Percentiles rank a stretch among this genome's conserved stretches.
These are phyloP conservation scores for Mycena epipterygia DNA, from an alignment of 768 basidiomycete genomes.

Conservation along the genomic window DNA sequence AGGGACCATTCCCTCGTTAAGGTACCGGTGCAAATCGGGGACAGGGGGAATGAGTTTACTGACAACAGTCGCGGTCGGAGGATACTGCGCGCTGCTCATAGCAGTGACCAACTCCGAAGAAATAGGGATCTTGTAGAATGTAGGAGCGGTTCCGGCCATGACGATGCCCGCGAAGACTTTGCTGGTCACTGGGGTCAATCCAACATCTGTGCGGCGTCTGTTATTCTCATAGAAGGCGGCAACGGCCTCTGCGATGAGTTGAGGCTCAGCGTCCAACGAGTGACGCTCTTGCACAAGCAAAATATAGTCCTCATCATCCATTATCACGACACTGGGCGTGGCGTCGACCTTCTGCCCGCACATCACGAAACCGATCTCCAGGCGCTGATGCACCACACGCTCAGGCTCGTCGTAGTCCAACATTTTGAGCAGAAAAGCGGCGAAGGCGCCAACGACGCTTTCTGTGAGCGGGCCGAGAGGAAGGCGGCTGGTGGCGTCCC, in stretches of 20 bases:
- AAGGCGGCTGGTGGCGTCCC: slow-evolving; percentile 5
- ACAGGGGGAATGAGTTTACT: slow-evolving; percentile 15
- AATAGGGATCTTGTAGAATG: slow-evolving; percentile 42
- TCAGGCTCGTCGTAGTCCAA: slow-evolving; percentile 39
- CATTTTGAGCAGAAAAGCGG: slow-evolving; percentile 37
- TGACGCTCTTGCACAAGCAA: slow-evolving; percentile 41
- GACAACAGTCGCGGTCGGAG: slow-evolving; percentile 9
- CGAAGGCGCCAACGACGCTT: slow-evolving; percentile 38
- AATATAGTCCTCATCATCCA: slow-evolving; percentile 32
- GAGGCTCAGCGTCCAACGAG: slow-evolving; percentile 43
- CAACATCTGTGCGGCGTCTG: slow-evolving; percentile 19
- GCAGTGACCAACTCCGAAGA: slow-evolving; percentile 35
- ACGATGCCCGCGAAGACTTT: slow-evolving; percentile 38
- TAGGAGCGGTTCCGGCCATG: slow-evolving; percentile 46
- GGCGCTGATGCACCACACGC: slow-evolving; percentile 30
- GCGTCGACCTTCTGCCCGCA: slow-evolving; percentile 38
- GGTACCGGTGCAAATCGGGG: not conserved
- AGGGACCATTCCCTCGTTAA: slow-evolving; percentile 12
- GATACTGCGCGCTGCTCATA: not conserved
- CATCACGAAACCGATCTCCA: slow-evolving; percentile 42
- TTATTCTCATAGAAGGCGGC: slow-evolving; percentile 50
- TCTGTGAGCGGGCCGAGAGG: slow-evolving; percentile 6
- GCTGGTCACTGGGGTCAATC: slow-evolving; percentile 32
- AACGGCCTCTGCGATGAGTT: slow-evolving; percentile 49
- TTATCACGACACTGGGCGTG: slow-evolving; percentile 43